Conservation (phyloP, 805 yeast genomes). For the Saturnispora serradocipensis region DNA sequence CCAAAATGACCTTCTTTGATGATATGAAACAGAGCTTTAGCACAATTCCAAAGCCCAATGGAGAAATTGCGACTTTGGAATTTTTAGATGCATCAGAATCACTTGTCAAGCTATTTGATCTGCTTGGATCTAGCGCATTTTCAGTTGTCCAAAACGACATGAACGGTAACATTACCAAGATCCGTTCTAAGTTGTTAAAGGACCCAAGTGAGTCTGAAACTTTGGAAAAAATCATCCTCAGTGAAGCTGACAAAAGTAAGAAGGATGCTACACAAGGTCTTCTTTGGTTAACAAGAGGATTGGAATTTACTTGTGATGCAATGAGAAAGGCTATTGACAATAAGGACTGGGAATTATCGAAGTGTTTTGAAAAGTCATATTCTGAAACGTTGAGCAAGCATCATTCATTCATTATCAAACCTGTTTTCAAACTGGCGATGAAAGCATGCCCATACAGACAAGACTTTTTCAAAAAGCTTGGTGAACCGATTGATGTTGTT, state of each 20-base stretch:
- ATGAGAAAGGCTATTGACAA: slow-evolving; percentile 68
- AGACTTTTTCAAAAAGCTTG: slow-evolving; percentile 76
- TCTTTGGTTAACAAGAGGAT: slow-evolving; percentile 78
- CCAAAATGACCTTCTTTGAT: slow-evolving; percentile 51
- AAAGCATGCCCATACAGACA: slow-evolving; percentile 88
- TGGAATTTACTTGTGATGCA: slow-evolving; percentile 84
- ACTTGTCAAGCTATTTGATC: slow-evolving; percentile 71
- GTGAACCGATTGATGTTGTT: slow-evolving; percentile 64
- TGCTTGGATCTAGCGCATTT: slow-evolving; percentile 79
- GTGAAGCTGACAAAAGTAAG: slow-evolving; percentile 52
- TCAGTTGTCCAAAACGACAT: slow-evolving; percentile 78
- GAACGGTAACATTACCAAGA: slow-evolving; percentile 76
- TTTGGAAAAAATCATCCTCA: slow-evolving; percentile 65
- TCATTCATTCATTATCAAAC: slow-evolving; percentile 75
- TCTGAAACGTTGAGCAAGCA: slow-evolving; percentile 68
- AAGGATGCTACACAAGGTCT: slow-evolving; percentile 79
- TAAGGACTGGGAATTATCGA: slow-evolving; percentile 56
- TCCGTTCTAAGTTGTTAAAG: slow-evolving; percentile 54
- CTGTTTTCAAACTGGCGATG: slow-evolving; percentile 89
- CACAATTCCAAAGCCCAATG: slow-evolving; percentile 59
- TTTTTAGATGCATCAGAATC: slow-evolving; percentile 82
- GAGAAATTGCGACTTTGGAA: slow-evolving; percentile 61
- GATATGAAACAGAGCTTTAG: slow-evolving; percentile 63
- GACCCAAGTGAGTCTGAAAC: slow-evolving; percentile 59
- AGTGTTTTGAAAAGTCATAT: slow-evolving; percentile 80